Percentiles rank a stretch among this genome's conserved stretches.
Conservation (phyloP, 2,329 filamentous ascomycete genomes). For the Harringtonia lauricola region DNA sequence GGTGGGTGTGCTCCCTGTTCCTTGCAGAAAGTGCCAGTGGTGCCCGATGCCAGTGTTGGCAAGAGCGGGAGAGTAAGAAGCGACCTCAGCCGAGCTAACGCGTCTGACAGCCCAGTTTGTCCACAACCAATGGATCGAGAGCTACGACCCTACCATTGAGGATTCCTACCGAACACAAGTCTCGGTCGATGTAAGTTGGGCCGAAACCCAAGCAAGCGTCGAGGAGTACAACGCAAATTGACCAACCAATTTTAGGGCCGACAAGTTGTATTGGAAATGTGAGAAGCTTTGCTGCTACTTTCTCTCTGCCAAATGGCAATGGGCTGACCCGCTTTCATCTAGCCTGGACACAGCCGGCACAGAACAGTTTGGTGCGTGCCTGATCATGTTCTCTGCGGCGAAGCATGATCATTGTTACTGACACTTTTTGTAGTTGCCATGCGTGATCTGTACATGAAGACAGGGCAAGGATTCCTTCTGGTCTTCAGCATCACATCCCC, state of each 20-base stretch:
- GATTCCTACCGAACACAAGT: conserved; percentile 67
- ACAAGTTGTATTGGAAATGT: conserved; percentile 86
- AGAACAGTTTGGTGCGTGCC: conserved; percentile 74
- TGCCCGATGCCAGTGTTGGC: conserved; percentile 6
- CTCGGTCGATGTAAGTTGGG: conserved; percentile 66
- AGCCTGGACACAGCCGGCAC: conserved; percentile 84
- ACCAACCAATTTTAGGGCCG: conserved; percentile 49
- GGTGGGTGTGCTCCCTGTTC: conserved; percentile 39
- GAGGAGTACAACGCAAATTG: not conserved
- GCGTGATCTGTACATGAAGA: conserved; percentile 86
- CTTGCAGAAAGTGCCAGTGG: conserved; percentile 6
- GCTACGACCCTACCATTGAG: conserved; percentile 70
- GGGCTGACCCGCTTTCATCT: conserved; percentile 3
- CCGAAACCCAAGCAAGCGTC: not conserved
- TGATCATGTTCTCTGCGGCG: not conserved
- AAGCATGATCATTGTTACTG: not conserved
- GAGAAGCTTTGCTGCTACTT: conserved; percentile 25
- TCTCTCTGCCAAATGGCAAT: not conserved
- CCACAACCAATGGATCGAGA: conserved; percentile 89
- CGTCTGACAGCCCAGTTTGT: conserved; percentile 70
- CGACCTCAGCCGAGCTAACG: conserved; percentile 6
- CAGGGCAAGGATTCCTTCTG: conserved; percentile 80
- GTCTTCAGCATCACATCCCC: conserved; percentile 86
- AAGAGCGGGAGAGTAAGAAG: too few species aligned
- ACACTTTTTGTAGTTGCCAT: conserved; percentile 37